Evolutionary conservation across 1,139 yeast genomes (phyloP), one percentile per base, ranked within the genome.

Genomic region (Ogataea hybrid): DNA sequence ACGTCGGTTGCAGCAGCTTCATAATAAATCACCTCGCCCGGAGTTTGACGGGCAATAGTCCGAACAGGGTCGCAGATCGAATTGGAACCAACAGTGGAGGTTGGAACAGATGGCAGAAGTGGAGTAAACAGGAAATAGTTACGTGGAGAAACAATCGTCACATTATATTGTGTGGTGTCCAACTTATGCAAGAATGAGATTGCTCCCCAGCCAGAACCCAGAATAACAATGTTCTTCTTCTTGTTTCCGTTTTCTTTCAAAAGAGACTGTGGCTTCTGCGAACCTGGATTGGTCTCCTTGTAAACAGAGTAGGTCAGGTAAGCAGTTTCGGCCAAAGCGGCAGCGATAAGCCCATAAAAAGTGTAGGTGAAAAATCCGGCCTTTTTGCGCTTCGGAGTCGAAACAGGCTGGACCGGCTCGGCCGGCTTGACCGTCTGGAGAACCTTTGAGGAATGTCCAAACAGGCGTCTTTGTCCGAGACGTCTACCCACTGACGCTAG

Each of bases 211-310:
- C 83, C 83, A 10, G 81, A 75, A 37, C 83, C 83, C 57, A 77
- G 70, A 51, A 77, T 73, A 33, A 77, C 79, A 56, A 77, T 32
- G 34, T 90, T 88, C 71, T 90, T 90, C 74, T 86, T 87, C 62
- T 83, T 79, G 46, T 86, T 78, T 29, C 92, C 92, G 55, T 73
- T 75, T 40, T 75, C 72, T 54, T 81, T 78, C 28, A 71, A 64
- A n/a, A 81, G 76, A 9, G 78, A 67, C 61, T 80, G 84, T 15
- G 77, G 75, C 40, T 68, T 60, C 62, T 84, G 90, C 21, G 69
- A 65, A 29, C 71, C 70, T 4, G 90, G 90, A 51, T 73, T 71
- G 5, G 77, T 67, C 64, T 84, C 94, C 36, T 67, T 67, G 62
- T 79, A 81, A 32, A 83, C 73, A 48, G 75, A 44, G 30, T 69